Percentiles rank a stretch among this genome's conserved stretches.
phyloP scores from a whole-genome alignment of 2,329 filamentous ascomycete genomes.

The Cercospora janseana region DNA sequence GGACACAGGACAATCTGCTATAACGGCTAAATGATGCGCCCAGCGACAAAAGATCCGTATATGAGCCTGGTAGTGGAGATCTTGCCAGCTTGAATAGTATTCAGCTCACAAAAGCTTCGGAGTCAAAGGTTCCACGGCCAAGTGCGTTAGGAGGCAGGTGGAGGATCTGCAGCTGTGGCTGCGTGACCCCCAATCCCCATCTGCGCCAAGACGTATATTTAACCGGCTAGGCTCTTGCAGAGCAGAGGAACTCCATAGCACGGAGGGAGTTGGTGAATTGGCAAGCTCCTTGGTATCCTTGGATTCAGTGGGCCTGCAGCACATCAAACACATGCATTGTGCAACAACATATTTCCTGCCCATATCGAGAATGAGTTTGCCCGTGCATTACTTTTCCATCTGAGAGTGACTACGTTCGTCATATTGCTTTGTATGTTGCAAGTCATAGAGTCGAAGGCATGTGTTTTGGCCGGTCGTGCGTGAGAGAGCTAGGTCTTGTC shows the following conservation, averaged over 20 bases:
- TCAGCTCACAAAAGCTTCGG: not conserved
- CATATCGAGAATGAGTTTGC: too few relatives aligned
- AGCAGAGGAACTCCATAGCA: not conserved
- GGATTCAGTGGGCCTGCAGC: too few relatives aligned
- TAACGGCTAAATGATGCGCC: not conserved
- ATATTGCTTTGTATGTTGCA: too few relatives aligned
- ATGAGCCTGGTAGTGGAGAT: not conserved
- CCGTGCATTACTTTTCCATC: too few relatives aligned
- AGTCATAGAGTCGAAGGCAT: too few relatives aligned
- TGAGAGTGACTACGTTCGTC: too few relatives aligned
- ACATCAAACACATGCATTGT: too few relatives aligned
- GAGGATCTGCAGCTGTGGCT: not conserved
- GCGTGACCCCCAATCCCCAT: slow-evolving; percentile 1
- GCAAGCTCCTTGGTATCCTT: not conserved
- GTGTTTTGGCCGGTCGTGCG: too few relatives aligned
- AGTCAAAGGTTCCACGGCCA: not conserved
- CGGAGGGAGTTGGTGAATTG: not conserved
- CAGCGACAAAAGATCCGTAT: not conserved
- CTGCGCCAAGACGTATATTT: not conserved
- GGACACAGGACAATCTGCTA: not conserved
- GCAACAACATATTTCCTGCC: too few relatives aligned
- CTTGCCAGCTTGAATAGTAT: slow-evolving; percentile 1
- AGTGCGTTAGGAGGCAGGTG: not conserved
- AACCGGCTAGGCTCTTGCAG: not conserved
- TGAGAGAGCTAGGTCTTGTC: too few relatives aligned